Evolutionary conservation across 148 eudicot genomes (phyloP), one percentile per base, ranked within the genome.

Genomic region (Selenicereus undatus): DNA sequence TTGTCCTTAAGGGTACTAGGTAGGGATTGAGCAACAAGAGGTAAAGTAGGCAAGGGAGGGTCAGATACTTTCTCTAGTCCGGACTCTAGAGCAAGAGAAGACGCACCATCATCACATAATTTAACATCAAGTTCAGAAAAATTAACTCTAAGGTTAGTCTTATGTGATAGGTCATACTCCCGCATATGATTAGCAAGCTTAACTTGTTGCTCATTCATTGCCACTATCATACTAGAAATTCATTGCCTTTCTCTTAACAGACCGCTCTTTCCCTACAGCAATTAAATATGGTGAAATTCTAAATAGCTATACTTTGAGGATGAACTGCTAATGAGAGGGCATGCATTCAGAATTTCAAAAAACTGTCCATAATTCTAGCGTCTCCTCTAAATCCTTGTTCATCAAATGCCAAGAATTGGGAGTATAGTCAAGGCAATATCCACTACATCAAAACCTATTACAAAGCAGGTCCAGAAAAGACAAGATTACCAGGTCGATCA

Each of bases 171-270:
- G n/a, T n/a, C n/a, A n/a, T n/a, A n/a, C n/a, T n/a, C n/a, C n/a
- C n/a, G n/a, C n/a, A n/a, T n/a, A n/a, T n/a, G n/a, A n/a, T n/a
- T n/a, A n/a, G n/a, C n/a, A n/a, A n/a, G n/a, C n/a, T n/a, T n/a
- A n/a, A n/a, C n/a, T n/a, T n/a, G n/a, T n/a, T n/a, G n/a, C n/a
- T n/a, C n/a, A n/a, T n/a, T n/a, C n/a, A n/a, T n/a, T n/a, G n/a
- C n/a, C n/a, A n/a, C n/a, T n/a, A n/a, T n/a, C n/a, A n/a, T n/a
- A n/a, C n/a, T n/a, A n/a, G n/a, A n/a, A n/a, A n/a, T n/a, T n/a
- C n/a, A n/a, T n/a, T n/a, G n/a, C n/a, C n/a, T n/a, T 89, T 68
- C 82, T 87, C 76, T 85, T 89, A 22, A 78, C 65, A 71, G 76
- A 74, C 74, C 68, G 66, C 70, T 52, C 82, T 76, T 79, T 76